Evolutionary conservation across 2,329 filamentous ascomycete species (phyloP), one percentile per base, ranked within the genome.

Genomic region (Endocalyx cinctus): DNA sequence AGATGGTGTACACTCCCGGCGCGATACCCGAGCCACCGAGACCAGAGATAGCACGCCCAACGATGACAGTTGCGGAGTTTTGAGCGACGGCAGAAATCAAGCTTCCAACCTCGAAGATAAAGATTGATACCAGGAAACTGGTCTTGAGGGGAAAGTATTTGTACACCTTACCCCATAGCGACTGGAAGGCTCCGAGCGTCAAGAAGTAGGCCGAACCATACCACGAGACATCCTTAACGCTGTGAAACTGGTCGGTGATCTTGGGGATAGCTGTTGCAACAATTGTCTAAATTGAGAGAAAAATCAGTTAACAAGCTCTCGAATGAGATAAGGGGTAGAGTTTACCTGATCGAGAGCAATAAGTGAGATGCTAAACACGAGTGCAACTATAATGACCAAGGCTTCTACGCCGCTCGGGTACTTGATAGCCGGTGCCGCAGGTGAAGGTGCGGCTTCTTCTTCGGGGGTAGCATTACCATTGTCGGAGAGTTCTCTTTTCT

Each of bases 131-230:
- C 7, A 50, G 26, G 31, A 38, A 48, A 15, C 34, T 41, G 14
- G 31, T 30, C 26, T 46, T 49, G n/a, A 42, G 34, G 10, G 35
- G 39, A 28, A 47, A 48, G 51, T 71, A 74, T 42, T 65, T 68
- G 54, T 66, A 69, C 4, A 58, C 57, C 33, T 72, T 72, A 33
- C 67, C 67, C 59, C 62, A 69, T 12, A 60, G 58, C 27, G 64
- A 63, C 47, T 69, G 66, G 45, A 66, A 60, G 37, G 57, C 58
- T 8, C 62, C 68, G 18, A 67, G 49, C 2, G 67, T 69, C 44
- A 73, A 58, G 52, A 74, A 72, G 44, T 69, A 76, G 26, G 70
- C 70, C 12, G 70, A 64, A 3, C 72, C 74, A 43, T 80, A 80
- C 77, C 77, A 81, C 15, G 70, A 68, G 10, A 75, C 66, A 40